Evolutionary conservation across 768 basidiomycete genomes (phyloP).

Genomic region (Coprinopsis sp.): DNA sequence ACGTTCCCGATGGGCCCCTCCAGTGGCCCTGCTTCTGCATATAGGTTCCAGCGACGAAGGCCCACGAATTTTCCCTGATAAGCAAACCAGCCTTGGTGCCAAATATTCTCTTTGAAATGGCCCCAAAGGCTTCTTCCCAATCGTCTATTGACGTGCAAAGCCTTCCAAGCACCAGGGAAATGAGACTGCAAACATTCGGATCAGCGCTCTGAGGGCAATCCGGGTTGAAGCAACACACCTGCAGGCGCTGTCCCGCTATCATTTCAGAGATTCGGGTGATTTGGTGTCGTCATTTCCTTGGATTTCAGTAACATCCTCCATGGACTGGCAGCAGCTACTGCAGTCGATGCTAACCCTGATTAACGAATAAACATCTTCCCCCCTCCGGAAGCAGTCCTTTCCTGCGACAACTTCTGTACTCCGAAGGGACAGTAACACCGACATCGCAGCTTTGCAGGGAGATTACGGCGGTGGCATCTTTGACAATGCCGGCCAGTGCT

Average conservation of each 20-base stretch:
- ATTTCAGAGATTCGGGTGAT: constrained; percentile 31
- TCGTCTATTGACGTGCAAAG: constrained; percentile 31
- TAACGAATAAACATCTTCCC: constrained; percentile 24
- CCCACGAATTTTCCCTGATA: too few species aligned
- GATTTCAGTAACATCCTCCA: constrained; percentile 24
- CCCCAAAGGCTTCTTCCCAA: constrained; percentile 24
- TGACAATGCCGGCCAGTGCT: constrained; percentile 20
- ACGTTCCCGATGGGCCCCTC: constrained; percentile 23
- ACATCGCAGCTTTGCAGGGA: constrained; percentile 26
- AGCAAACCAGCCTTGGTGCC: too few species aligned
- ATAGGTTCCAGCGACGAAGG: too few species aligned
- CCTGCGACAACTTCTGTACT: too few species aligned
- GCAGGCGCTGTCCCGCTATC: constrained; percentile 30
- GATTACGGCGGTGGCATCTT: constrained; percentile 25
- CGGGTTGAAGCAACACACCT: constrained; percentile 17
- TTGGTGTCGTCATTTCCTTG: constrained; percentile 18
- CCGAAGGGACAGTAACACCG: too few species aligned
- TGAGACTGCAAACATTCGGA: constrained; percentile 18
- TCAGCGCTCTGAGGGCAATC: background rate
- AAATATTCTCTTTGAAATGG: constrained; percentile 28
- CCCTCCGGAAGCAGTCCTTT: constrained; percentile 28
- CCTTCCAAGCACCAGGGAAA: constrained; percentile 35
- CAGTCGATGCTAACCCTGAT: constrained; percentile 26
- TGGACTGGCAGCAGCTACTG: too few species aligned
- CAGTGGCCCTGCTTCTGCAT: constrained; percentile 20